phyloP scores from a whole-genome alignment of 2,329 filamentous ascomycete species.

The Fusarium praegraminearum region DNA sequence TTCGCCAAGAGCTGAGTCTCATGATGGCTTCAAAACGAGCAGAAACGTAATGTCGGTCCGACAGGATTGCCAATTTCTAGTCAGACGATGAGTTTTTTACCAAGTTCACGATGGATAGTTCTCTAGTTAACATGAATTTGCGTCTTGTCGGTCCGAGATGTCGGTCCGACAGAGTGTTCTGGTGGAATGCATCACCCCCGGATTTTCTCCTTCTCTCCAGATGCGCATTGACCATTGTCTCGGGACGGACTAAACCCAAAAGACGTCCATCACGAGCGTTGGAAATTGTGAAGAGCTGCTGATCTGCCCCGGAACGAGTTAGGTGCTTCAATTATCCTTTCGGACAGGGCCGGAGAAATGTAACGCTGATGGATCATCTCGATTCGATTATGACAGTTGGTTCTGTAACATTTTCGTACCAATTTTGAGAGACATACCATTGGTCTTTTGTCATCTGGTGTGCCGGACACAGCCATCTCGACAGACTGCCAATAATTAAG shows the following conservation, averaged over 20 bases:
- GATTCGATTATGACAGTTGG: neutral
- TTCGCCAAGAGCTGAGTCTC: conserved; percentile 16
- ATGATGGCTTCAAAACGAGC: conserved; percentile 14
- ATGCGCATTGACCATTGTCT: conserved; percentile 10
- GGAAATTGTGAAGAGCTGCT: neutral
- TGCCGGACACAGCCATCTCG: neutral
- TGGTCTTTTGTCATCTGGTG: neutral
- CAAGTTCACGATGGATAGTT: neutral
- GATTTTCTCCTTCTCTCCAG: conserved; percentile 17
- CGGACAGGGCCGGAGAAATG: neutral
- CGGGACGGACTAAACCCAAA: conserved; percentile 8
- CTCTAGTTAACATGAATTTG: neutral
- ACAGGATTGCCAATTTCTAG: conserved; percentile 13
- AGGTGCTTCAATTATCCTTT: neutral
- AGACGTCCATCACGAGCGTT: neutral
- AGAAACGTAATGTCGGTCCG: neutral
- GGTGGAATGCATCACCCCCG: conserved; percentile 1
- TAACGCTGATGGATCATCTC: neutral
- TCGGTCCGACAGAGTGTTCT: conserved; percentile 10
- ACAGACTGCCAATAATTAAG: neutral
- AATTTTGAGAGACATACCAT: neutral
- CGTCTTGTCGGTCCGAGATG: neutral
- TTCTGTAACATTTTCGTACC: neutral
- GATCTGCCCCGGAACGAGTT: neutral
- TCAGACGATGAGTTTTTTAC: conserved; percentile 1